Evolutionary conservation across 2,329 filamentous ascomycete species (phyloP).

Genomic region (Fusarium napiforme): DNA sequence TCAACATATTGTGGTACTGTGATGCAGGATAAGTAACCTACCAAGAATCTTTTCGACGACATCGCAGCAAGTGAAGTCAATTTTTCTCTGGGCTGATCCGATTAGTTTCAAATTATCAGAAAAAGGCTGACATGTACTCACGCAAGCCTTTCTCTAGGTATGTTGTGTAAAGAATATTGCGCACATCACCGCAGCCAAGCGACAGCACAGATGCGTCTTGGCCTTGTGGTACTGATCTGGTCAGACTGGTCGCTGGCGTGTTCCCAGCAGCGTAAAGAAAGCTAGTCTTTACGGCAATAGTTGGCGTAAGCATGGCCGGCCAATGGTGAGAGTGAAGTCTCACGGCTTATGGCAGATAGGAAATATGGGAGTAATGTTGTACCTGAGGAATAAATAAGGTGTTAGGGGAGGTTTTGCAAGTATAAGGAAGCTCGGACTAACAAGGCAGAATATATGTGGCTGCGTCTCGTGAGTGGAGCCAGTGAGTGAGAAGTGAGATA

Average conservation of each 20-base stretch:
- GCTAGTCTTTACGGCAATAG: constrained; percentile 45
- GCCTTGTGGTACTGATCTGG: constrained; percentile 59
- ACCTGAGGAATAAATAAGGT: background rate
- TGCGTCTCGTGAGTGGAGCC: constrained; percentile 7
- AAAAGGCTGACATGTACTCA: constrained; percentile 36
- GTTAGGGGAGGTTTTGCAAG: background rate
- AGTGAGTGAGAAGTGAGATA: background rate
- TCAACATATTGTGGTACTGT: background rate
- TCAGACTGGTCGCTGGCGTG: constrained; percentile 63
- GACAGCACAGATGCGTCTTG: constrained; percentile 62
- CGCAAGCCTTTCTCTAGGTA: constrained; percentile 55
- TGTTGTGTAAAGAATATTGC: constrained; percentile 66
- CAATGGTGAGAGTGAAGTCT: background rate
- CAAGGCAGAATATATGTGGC: background rate
- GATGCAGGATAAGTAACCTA: constrained; percentile 43
- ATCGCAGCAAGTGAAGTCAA: constrained; percentile 70
- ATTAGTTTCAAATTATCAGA: constrained; percentile 36
- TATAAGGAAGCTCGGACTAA: background rate
- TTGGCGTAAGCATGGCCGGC: constrained; percentile 52
- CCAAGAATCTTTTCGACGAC: constrained; percentile 61
- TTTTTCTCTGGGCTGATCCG: constrained; percentile 50
- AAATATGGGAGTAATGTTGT: background rate
- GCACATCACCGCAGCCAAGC: constrained; percentile 66
- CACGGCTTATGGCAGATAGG: background rate
- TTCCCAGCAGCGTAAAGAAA: constrained; percentile 64